A percentile compares a stretch with the other conserved stretches of the same genome.
Evolutionary conservation across 129 eudicot species (phyloP).

Genomic region (Saussurea involucrata): DNA sequence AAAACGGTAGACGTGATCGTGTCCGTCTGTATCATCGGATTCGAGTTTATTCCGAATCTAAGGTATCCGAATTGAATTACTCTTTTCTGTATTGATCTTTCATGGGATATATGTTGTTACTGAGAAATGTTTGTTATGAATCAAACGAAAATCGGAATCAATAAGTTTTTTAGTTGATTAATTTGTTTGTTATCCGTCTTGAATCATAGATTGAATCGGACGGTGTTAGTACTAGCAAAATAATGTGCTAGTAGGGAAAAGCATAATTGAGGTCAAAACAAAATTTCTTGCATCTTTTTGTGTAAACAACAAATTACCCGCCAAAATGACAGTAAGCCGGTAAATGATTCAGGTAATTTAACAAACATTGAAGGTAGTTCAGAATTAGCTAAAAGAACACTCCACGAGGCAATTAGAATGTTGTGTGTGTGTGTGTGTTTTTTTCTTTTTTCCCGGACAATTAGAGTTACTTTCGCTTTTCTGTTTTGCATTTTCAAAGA

Average conservation of each 20-base stretch:
- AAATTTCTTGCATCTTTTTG: not conserved
- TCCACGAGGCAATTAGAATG: not conserved
- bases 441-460: not conserved
- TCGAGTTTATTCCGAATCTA: conserved; percentile 25
- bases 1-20: conserved; percentile 6
- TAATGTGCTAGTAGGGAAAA: not conserved
- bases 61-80: conserved; percentile 14
- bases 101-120: not conserved
- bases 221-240: not conserved
- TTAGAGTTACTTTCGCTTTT: not conserved
- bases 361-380: not conserved
- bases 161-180: not conserved
- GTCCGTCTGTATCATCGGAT: not conserved
- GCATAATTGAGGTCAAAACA: not conserved
- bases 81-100: not conserved
- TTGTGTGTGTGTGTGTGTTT: not conserved
- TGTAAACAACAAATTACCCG: not conserved
- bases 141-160: not conserved
- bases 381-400: not conserved
- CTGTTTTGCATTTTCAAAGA: not conserved
- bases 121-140: not conserved
- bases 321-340: not conserved
- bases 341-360: not conserved
- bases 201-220: not conserved
- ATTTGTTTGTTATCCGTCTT: not conserved